Evolutionary conservation across 1,139 yeast species (phyloP), one percentile per base, ranked within the genome.

Genomic region (Zygoascus sp.): DNA sequence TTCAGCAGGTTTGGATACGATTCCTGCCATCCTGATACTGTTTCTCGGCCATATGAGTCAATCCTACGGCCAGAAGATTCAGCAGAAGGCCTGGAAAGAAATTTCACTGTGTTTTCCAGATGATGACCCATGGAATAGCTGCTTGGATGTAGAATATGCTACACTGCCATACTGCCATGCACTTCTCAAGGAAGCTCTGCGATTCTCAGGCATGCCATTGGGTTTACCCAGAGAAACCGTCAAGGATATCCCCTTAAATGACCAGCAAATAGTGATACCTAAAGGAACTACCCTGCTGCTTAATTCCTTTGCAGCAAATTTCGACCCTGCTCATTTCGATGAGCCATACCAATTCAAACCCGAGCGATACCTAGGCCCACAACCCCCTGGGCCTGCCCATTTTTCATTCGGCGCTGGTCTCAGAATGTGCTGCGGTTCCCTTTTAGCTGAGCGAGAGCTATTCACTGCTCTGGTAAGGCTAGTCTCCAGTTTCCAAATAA

Each of bases 1-100:
- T 0, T 81, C 89, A 55, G 92, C 92, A 3, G 94, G 94, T 0
- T 65, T 84, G 28, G 92, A 84, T 59, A 84, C 85, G 50, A 78
- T 83, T 0, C 83, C 90, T 0, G 69, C 83, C 25, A 82, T 78
- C 46, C 66, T 83, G 48, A 75, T 77, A 53, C 79, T 80, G 54
- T 70, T 82, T 11, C 59, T 83, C 52, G 87, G 87, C 0, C 83
- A 80, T 43, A 65, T 84, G 45, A 73, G 83, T 1, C 77, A 74
- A 28, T 72, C 77, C 2, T 58, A 64, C 44, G 83, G 83, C 1
- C 63, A 65, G 3, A 52, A 48, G 0, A 58, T 78, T 16, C 87
- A 81, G 57, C 59, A 66, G 9, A 57, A 54, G 36, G 79, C 78
- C 0, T 64, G 65, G 35, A 41, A 54, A 0, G 70, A 67, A 37